phyloP scores from a whole-genome alignment of 1,284 basidiomycete genomes.

The Cryptococcus jaspeensis region DNA sequence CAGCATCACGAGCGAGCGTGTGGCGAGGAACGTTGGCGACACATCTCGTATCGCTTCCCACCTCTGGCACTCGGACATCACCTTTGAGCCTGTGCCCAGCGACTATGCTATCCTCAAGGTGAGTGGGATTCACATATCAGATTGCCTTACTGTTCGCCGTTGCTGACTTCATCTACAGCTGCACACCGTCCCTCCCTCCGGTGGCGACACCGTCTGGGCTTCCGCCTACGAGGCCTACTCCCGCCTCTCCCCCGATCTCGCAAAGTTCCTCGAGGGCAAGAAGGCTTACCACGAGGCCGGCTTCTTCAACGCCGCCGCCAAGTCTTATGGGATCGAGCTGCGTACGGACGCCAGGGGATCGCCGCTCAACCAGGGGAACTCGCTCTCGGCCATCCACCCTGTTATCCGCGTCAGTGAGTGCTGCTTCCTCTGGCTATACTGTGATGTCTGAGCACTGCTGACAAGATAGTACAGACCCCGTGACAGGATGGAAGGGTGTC shows the following conservation, averaged over 20 bases:
- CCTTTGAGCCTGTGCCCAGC: slow-evolving; percentile 66
- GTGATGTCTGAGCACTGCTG: neutral
- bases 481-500: slow-evolving; percentile 66
- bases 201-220: slow-evolving; percentile 55
- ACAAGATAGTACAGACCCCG: slow-evolving; percentile 29
- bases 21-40: neutral
- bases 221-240: slow-evolving; percentile 61
- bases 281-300: slow-evolving; percentile 61
- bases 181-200: slow-evolving; percentile 57
- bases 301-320: slow-evolving; percentile 57
- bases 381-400: slow-evolving; percentile 60
- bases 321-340: slow-evolving; percentile 33
- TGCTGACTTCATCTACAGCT: neutral
- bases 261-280: slow-evolving; percentile 61
- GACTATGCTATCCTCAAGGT: slow-evolving; percentile 66
- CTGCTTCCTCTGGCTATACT: neutral
- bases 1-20: slow-evolving; percentile 2
- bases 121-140: slow-evolving; percentile 27
- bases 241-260: slow-evolving; percentile 58
- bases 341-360: slow-evolving; percentile 54
- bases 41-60: neutral
- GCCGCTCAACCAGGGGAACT: slow-evolving; percentile 60
- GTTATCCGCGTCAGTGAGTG: slow-evolving; percentile 53
- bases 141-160: neutral
- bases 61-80: slow-evolving; percentile 48